phyloP scores from a whole-genome alignment of 768 basidiomycete species.

The Suillus decipiens region DNA sequence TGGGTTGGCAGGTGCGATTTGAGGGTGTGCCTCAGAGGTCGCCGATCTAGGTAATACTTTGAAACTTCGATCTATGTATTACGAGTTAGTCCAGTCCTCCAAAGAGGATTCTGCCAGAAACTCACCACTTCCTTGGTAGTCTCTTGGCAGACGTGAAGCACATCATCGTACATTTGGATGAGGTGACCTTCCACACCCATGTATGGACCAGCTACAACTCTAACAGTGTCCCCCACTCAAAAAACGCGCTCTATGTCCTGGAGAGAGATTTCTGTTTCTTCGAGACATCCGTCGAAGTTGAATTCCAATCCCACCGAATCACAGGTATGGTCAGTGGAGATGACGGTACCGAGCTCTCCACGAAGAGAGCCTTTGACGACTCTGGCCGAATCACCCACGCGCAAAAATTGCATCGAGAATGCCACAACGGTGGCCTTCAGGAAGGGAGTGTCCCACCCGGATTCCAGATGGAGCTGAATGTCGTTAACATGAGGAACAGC shows the following conservation, averaged over 20 bases:
- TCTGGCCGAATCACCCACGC: not conserved
- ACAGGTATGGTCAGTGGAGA: not conserved
- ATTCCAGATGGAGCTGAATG: not conserved
- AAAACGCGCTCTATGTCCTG: not conserved
- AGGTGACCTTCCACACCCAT: not conserved
- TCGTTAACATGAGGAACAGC: not conserved
- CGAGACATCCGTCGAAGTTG: not conserved
- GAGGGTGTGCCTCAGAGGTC: not conserved
- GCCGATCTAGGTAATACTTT: not conserved
- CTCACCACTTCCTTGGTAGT: not conserved
- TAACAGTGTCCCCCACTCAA: not conserved
- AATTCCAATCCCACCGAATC: not conserved
- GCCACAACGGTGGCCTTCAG: not conserved
- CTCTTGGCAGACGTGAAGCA: not conserved
- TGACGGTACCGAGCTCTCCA: not conserved
- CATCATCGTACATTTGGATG: not conserved
- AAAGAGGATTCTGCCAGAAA: no score
- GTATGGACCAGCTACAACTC: not conserved
- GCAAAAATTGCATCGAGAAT: not conserved
- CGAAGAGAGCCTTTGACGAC: not conserved
- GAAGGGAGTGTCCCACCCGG: not conserved
- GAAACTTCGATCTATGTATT: not conserved
- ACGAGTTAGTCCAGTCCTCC: no score
- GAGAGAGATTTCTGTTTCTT: not conserved
- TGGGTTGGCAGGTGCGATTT: not conserved